phyloP scores from a whole-genome alignment of 2,329 filamentous ascomycete species.

The Colletotrichum navitas region DNA sequence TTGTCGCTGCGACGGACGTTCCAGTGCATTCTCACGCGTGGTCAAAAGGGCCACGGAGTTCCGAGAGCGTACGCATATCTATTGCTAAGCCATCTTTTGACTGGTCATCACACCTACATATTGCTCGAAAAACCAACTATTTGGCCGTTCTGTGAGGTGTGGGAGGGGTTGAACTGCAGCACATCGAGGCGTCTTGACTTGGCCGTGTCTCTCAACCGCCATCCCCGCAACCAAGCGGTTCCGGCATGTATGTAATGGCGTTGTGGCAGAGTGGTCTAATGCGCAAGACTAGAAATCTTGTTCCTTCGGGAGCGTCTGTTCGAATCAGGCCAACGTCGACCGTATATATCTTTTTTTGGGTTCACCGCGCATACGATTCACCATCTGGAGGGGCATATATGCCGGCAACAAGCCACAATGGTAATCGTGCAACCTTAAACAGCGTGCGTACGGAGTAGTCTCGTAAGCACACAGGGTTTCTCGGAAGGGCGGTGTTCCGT shows the following conservation, averaged over 20 bases:
- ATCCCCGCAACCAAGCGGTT: slow-evolving; percentile 22
- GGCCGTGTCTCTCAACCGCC: rapidly evolving
- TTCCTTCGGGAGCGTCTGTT: slow-evolving; percentile 42
- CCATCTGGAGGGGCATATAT: background rate
- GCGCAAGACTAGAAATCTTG: slow-evolving; percentile 43
- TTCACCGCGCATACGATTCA: too few relatives aligned
- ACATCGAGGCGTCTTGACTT: background rate
- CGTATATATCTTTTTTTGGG: background rate
- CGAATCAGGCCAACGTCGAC: slow-evolving; percentile 41
- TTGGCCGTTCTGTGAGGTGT: background rate
- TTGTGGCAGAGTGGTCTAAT: slow-evolving; percentile 43
- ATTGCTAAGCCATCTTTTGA: background rate
- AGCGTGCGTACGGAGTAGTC: too few relatives aligned
- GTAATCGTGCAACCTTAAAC: background rate
- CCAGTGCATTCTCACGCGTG: background rate
- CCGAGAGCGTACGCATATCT: background rate
- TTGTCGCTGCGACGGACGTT: background rate
- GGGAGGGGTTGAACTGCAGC: too few relatives aligned
- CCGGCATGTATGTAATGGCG: slow-evolving; percentile 19
- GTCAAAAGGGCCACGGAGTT: background rate
- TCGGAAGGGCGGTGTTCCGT: slow-evolving; percentile 25
- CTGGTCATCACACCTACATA: background rate
- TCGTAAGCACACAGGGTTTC: background rate
- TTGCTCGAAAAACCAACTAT: too few relatives aligned
- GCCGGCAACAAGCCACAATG: background rate